These are phyloP conservation scores for Camptophora hylomeconis DNA, from an alignment of 2,329 filamentous ascomycete genomes.

Conservation along the genomic window DNA sequence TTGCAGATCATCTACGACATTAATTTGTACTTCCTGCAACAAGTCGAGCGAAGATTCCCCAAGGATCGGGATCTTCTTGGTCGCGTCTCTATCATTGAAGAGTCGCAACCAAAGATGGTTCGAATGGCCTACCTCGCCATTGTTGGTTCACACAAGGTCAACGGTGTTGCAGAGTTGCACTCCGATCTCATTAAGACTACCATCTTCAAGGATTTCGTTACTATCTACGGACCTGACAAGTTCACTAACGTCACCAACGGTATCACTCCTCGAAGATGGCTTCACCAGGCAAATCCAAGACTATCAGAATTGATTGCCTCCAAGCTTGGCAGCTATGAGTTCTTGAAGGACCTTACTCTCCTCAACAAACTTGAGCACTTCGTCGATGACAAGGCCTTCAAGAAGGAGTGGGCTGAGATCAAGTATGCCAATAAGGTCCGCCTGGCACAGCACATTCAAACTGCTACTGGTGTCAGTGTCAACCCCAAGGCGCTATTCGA, in stretches of 20 bases:
- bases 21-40: constrained; percentile 85
- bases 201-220: constrained; percentile 98
- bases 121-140: constrained; percentile 93
- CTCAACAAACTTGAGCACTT: constrained; percentile 77
- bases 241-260: constrained; percentile 99
- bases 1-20: constrained; percentile 97
- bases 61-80: constrained; percentile 73
- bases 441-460: constrained; percentile 82
- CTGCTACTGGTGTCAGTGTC: constrained; percentile 64
- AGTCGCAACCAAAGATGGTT: constrained; percentile 93
- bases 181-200: constrained; percentile 97
- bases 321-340: constrained; percentile 71
- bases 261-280: constrained; percentile 88
- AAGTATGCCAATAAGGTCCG: constrained; percentile 93
- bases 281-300: constrained; percentile 91
- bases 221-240: constrained; percentile 88
- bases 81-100: constrained; percentile 93
- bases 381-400: constrained; percentile 77
- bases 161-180: constrained; percentile 93
- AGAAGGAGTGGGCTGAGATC: constrained; percentile 90
- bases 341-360: constrained; percentile 78
- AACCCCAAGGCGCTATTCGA: constrained; percentile 86
- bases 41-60: constrained; percentile 80
- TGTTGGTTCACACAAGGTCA: constrained; percentile 97
- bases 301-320: constrained; percentile 84